These are phyloP conservation scores for Sporothrix globosa DNA, from an alignment of 2,329 filamentous ascomycete genomes.

Conservation along the genomic window DNA sequence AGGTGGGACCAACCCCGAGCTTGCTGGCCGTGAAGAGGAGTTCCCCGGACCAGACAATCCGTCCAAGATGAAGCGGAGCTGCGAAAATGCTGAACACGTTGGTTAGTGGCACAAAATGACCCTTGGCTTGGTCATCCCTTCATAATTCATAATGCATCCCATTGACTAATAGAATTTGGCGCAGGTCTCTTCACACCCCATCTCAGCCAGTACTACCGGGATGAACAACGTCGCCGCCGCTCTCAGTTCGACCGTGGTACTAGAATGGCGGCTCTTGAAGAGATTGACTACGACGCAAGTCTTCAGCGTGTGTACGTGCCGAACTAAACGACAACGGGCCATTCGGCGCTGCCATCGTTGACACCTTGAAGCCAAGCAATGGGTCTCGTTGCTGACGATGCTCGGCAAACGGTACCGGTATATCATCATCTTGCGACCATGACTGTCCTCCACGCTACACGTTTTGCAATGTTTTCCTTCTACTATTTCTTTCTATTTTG, in stretches of 20 bases:
- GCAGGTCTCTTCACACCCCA: constrained; percentile 79
- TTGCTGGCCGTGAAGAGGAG: constrained; percentile 70
- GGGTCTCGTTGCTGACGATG: constrained; percentile 14
- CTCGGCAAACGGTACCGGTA: constrained; percentile 23
- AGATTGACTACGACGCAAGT: constrained; percentile 56
- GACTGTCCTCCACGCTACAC: constrained; percentile 18
- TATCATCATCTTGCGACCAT: constrained; percentile 12
- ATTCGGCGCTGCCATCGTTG: constrained; percentile 24
- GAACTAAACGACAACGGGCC: constrained; percentile 10
- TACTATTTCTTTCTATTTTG: constrained; percentile 14
- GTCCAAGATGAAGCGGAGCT: constrained; percentile 83
- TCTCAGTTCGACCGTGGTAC: constrained; percentile 84
- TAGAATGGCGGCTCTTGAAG: constrained; percentile 68
- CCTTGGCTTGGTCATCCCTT: too few species aligned
- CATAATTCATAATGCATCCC: neutral
- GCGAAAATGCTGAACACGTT: constrained; percentile 82
- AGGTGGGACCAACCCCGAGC: constrained; percentile 52
- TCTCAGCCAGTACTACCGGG: constrained; percentile 70
- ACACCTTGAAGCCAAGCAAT: constrained; percentile 5
- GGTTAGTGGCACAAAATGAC: constrained; percentile 57
- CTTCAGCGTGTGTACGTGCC: constrained; percentile 44
- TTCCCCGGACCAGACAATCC: constrained; percentile 83
- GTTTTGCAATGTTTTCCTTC: neutral
- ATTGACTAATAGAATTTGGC: neutral
- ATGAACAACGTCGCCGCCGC: constrained; percentile 74